A percentile compares a stretch with the other conserved stretches of the same genome.
Conservation (phyloP, 352 stramenopile species). For the Globisporangium polare region DNA sequence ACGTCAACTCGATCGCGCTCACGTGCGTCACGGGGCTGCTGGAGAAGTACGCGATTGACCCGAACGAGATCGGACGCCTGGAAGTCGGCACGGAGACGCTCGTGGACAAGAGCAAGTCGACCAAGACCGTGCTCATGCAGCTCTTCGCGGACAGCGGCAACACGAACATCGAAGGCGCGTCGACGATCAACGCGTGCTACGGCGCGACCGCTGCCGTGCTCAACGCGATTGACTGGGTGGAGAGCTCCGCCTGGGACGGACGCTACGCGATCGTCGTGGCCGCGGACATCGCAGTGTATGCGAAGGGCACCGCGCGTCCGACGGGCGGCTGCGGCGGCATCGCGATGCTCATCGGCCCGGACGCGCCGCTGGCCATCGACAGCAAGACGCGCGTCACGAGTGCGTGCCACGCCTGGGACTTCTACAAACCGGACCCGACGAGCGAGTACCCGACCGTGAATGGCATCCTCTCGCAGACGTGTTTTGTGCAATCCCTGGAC, state of each 20-base stretch:
- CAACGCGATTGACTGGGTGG: slow-evolving; percentile 96
- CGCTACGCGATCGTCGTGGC: slow-evolving; percentile 95
- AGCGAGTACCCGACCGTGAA: slow-evolving; percentile 97
- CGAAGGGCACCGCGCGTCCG: slow-evolving; percentile 82
- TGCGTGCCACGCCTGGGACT: slow-evolving; percentile 95
- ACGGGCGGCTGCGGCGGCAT: slow-evolving; percentile 93
- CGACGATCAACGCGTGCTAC: slow-evolving; percentile 97
- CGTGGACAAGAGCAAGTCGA: slow-evolving; percentile 85
- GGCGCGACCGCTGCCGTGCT: slow-evolving; percentile 95
- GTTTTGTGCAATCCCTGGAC: slow-evolving; percentile 95
- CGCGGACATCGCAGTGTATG: slow-evolving; percentile 97
- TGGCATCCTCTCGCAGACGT: slow-evolving; percentile 91
- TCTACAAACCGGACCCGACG: slow-evolving; percentile 94
- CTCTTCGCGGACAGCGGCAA: slow-evolving; percentile 58
- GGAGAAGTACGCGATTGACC: slow-evolving; percentile 42
- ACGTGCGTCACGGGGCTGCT: slow-evolving; percentile 53
- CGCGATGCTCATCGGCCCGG: slow-evolving; percentile 94
- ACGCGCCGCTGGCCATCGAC: slow-evolving; percentile 93
- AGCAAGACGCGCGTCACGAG: slow-evolving; percentile 87
- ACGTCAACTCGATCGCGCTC: slow-evolving; percentile 70
- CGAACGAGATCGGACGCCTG: slow-evolving; percentile 88
- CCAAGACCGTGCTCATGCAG: slow-evolving; percentile 79
- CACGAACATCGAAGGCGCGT: slow-evolving; percentile 82
- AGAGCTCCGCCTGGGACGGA: slow-evolving; percentile 91
- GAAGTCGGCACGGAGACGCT: slow-evolving; percentile 98